Evolutionary conservation across 306 rosid species (phyloP).

Genomic region (Rubus parviflorus): DNA sequence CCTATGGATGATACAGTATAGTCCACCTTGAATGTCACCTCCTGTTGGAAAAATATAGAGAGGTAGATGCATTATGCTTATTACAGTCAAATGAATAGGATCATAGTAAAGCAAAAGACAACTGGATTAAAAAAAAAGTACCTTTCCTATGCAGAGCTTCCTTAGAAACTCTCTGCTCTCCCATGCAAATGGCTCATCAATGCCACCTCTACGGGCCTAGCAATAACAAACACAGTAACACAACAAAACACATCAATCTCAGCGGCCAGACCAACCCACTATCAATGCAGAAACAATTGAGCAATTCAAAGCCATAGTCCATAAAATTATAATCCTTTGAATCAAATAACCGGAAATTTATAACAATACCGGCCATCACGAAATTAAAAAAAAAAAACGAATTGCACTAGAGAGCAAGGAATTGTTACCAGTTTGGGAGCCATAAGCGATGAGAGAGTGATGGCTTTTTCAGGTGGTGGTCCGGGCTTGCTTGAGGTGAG

Average conservation of each 20-base stretch:
- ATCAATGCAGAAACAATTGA: background rate
- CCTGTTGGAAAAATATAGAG: slow-evolving; percentile 47
- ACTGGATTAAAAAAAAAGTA: slow-evolving; percentile 17
- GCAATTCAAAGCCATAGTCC: background rate
- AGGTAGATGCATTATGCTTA: slow-evolving; percentile 14
- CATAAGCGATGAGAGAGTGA: slow-evolving; percentile 81
- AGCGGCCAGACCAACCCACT: background rate
- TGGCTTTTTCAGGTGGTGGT: slow-evolving; percentile 85
- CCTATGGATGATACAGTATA: slow-evolving; percentile 77
- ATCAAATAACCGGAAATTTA: background rate
- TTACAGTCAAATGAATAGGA: background rate
- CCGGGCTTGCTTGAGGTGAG: slow-evolving; percentile 75
- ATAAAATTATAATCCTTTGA: background rate
- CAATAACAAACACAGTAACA: slow-evolving; percentile 10
- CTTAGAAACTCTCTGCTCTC: slow-evolving; percentile 89
- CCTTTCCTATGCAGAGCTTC: slow-evolving; percentile 91
- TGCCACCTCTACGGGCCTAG: slow-evolving; percentile 87
- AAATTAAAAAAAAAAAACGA: background rate
- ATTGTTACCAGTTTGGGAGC: slow-evolving; percentile 79
- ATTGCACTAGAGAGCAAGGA: background rate
- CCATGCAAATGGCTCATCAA: slow-evolving; percentile 97
- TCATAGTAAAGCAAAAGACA: slow-evolving; percentile 7
- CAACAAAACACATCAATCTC: background rate
- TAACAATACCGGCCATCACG: too few relatives aligned
- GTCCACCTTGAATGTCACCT: slow-evolving; percentile 80